phyloP scores from a whole-genome alignment of 192 early-diverging fungal species.

The Entomortierella parvispora region DNA sequence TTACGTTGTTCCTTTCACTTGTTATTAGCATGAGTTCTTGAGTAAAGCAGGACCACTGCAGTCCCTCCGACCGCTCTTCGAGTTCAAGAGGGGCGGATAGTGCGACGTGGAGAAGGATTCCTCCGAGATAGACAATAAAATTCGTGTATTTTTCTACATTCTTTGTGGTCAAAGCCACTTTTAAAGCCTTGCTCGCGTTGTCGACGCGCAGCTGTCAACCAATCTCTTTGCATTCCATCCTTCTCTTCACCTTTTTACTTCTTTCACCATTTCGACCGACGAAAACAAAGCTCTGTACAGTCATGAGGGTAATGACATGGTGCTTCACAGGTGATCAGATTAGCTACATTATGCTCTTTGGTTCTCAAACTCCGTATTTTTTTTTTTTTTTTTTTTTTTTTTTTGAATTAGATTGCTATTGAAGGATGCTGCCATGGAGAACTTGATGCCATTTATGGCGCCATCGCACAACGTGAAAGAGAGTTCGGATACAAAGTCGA shows the following conservation, averaged over 20 bases:
- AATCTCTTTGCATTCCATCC: neutral
- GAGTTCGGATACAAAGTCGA: conserved; percentile 78
- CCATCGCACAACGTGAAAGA: conserved; percentile 70
- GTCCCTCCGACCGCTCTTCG: conserved; percentile 72
- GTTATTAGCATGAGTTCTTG: conserved; percentile 75
- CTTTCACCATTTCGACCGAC: neutral
- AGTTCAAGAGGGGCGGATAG: conserved; percentile 55
- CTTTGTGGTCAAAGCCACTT: conserved; percentile 4
- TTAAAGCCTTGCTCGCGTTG: too few species aligned
- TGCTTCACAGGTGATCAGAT: too few species aligned
- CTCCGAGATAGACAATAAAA: too few species aligned
- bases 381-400: neutral
- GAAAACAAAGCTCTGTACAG: too few species aligned
- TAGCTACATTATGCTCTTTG: too few species aligned
- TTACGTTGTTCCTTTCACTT: neutral
- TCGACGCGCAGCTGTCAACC: too few species aligned
- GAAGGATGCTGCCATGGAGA: conserved; percentile 98
- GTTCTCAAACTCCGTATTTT: neutral
- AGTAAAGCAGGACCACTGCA: conserved; percentile 66
- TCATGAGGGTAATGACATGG: too few species aligned
- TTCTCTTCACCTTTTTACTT: neutral
- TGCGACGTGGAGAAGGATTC: too few species aligned
- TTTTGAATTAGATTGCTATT: conserved; percentile 73
- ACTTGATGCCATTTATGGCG: conserved; percentile 90
- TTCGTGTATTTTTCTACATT: too few species aligned